Evolutionary conservation across 345 rosid species (phyloP).

Genomic region (Pistacia integerrima): DNA sequence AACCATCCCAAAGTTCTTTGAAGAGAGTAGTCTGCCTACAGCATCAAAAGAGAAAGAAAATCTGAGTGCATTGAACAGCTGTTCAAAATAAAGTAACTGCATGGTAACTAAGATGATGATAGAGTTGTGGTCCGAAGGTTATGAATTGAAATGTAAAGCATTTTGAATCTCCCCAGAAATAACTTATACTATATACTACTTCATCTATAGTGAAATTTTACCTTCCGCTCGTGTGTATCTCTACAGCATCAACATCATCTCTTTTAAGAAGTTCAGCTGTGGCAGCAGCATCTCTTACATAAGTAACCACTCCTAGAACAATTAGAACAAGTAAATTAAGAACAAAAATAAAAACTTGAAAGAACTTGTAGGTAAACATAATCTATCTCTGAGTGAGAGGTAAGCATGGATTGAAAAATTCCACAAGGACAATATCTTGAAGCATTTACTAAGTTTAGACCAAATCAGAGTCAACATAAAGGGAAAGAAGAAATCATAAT

Average conservation of each 20-base stretch:
- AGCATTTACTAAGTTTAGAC: not conserved
- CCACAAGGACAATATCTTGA: not conserved
- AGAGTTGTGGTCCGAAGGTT: too few species aligned
- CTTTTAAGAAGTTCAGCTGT: conserved; percentile 50
- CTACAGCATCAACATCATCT: conserved; percentile 55
- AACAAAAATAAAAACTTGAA: not conserved
- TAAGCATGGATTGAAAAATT: not conserved
- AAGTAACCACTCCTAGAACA: conserved; percentile 42
- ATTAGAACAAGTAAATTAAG: conserved; percentile 4
- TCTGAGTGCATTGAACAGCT: not conserved
- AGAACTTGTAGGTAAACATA: not conserved
- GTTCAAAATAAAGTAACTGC: too few species aligned
- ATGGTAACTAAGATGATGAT: too few species aligned
- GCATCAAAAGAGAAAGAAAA: not conserved
- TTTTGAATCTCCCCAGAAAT: not conserved
- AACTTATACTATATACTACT: not conserved
- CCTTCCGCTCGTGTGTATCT: conserved; percentile 71
- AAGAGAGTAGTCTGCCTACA: conserved; percentile 47
- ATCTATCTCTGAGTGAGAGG: not conserved
- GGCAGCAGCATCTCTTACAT: conserved; percentile 50
- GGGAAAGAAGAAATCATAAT: not conserved
- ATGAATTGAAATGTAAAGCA: not conserved
- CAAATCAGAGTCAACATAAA: not conserved
- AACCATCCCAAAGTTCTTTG: conserved; percentile 50
- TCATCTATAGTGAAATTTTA: conserved; percentile 6